These are phyloP conservation scores for Lagenaria siceraria DNA, from an alignment of 306 rosid species.

Conservation along the genomic window DNA sequence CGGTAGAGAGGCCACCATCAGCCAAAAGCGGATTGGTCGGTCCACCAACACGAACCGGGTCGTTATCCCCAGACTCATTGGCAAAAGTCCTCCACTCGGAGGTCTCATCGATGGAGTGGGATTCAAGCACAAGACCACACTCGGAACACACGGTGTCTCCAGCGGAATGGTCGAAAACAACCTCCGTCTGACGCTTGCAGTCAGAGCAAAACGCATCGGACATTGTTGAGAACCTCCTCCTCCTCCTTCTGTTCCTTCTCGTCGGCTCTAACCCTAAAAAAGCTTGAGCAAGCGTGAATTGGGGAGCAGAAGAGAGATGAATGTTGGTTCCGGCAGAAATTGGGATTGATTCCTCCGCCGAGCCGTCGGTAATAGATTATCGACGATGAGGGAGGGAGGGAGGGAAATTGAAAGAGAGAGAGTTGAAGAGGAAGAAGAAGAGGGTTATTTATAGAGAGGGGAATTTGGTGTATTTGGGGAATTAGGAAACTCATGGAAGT, in stretches of 20 bases:
- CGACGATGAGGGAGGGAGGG: background rate
- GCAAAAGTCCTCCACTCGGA: constrained; percentile 94
- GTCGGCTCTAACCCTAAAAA: background rate
- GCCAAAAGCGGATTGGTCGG: constrained; percentile 74
- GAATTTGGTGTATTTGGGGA: background rate
- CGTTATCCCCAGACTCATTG: constrained; percentile 90
- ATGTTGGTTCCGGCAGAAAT: background rate
- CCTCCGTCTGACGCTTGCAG: constrained; percentile 89
- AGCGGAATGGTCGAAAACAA: constrained; percentile 84
- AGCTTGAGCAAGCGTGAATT: background rate
- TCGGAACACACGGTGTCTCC: constrained; percentile 91
- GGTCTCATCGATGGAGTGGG: constrained; percentile 89
- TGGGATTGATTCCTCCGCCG: background rate
- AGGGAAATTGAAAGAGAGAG: background rate
- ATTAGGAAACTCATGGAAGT: constrained; percentile 25
- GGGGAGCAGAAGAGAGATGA: background rate
- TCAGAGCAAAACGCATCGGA: constrained; percentile 80
- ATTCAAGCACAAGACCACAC: constrained; percentile 83
- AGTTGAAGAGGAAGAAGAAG: background rate
- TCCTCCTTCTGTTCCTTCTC: background rate
- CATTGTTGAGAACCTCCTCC: constrained; percentile 21
- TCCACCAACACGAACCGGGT: constrained; percentile 93
- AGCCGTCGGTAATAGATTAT: background rate
- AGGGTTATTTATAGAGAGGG: constrained; percentile 14
- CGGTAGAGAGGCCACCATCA: constrained; percentile 86